phyloP scores from a whole-genome alignment of 805 yeast species.

The Candida silvicultrix region DNA sequence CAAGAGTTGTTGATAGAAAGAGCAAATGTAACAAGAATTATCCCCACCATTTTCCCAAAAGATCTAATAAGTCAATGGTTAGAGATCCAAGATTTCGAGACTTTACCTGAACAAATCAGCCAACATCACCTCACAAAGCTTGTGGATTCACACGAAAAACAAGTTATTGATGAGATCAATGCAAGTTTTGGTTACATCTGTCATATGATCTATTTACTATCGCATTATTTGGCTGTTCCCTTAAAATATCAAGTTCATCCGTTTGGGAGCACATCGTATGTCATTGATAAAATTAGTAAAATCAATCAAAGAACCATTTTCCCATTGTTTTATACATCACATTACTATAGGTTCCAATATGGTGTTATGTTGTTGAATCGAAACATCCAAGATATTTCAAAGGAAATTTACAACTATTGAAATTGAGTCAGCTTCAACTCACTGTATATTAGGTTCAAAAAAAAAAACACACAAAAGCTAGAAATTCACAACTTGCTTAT shows the following conservation, averaged over 20 bases:
- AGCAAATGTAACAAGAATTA: conserved; percentile 16
- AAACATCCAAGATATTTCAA: conserved; percentile 29
- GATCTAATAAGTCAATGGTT: conserved; percentile 16
- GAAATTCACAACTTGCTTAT: conserved; percentile 4
- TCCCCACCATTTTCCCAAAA: conserved; percentile 27
- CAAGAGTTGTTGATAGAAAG: conserved; percentile 13
- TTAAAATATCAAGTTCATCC: conserved; percentile 32
- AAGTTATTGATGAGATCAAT: conserved; percentile 20
- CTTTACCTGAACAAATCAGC: conserved; percentile 16
- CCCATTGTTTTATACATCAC: conserved; percentile 34
- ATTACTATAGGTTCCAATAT: conserved; percentile 31
- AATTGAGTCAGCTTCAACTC: too few species aligned
- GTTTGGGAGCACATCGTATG: conserved; percentile 34
- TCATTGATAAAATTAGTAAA: conserved; percentile 30
- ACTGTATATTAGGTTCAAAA: too few species aligned
- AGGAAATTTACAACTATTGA: conserved; percentile 10
- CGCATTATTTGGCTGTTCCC: conserved; percentile 29
- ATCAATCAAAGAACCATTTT: conserved; percentile 26
- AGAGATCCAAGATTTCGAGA: conserved; percentile 18
- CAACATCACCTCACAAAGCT: conserved; percentile 8
- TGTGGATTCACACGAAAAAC: conserved; percentile 9
- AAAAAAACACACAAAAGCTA: not conserved
- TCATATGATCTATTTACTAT: conserved; percentile 25
- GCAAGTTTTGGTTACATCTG: conserved; percentile 30
- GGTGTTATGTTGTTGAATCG: conserved; percentile 30